These are phyloP conservation scores for Fallopia convolvulus DNA, from an alignment of 148 eudicot genomes.

Conservation along the genomic window DNA sequence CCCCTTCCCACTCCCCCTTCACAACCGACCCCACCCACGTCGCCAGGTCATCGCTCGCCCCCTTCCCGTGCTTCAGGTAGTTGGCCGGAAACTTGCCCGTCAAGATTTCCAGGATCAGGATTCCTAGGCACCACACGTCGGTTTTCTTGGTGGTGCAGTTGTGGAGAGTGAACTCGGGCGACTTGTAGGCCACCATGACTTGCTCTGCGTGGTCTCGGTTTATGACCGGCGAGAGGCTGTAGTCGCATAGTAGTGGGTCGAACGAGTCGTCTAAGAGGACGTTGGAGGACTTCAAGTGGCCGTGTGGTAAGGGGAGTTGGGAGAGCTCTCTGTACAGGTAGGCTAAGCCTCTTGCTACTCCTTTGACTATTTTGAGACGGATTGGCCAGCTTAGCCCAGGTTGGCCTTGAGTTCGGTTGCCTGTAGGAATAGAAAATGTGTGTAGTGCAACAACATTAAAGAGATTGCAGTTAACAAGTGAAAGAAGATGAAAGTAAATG, in stretches of 20 bases:
- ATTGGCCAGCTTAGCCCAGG: conserved; percentile 58
- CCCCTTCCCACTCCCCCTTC: conserved; percentile 67
- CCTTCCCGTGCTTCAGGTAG: conserved; percentile 55
- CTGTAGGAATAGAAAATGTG: conserved; percentile 20
- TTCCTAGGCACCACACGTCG: conserved; percentile 84
- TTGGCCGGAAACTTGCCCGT: conserved; percentile 80
- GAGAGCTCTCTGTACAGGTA: conserved; percentile 68
- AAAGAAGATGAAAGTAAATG: no score
- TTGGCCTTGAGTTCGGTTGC: conserved; percentile 37
- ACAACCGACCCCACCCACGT: conserved; percentile 76
- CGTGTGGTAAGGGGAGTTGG: conserved; percentile 47
- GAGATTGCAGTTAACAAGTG: not conserved
- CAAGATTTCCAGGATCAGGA: conserved; percentile 60
- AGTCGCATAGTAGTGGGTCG: conserved; percentile 66
- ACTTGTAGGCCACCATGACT: conserved; percentile 81
- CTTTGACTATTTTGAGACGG: conserved; percentile 68
- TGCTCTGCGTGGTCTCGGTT: conserved; percentile 69
- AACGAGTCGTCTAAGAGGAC: conserved; percentile 51
- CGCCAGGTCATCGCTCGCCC: conserved; percentile 48
- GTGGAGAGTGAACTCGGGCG: conserved; percentile 54
- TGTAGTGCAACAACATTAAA: no score
- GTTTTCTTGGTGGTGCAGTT: conserved; percentile 45
- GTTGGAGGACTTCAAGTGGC: conserved; percentile 87
- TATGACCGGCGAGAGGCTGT: conserved; percentile 49
- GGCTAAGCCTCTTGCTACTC: conserved; percentile 70